Evolutionary conservation across 306 rosid genomes (phyloP).

Genomic region (Coriaria nepalensis): DNA sequence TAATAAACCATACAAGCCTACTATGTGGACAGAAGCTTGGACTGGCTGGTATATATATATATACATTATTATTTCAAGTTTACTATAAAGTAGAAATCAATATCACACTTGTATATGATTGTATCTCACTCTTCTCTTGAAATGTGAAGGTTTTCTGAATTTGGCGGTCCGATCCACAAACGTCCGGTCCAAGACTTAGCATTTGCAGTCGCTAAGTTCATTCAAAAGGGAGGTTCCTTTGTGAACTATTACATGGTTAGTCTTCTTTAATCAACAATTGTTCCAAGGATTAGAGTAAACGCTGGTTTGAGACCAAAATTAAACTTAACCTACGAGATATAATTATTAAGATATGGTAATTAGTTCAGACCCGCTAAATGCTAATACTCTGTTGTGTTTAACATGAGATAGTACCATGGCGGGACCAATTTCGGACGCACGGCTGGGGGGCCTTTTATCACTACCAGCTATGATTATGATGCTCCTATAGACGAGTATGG

Average conservation of each 20-base stretch:
- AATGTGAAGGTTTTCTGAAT: conserved; percentile 71
- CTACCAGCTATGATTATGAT: conserved; percentile 95
- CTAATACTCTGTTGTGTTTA: background rate
- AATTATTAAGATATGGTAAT: no score
- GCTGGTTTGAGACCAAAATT: no score
- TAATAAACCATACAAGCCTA: conserved; percentile 79
- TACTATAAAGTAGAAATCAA: background rate
- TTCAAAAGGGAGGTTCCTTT: conserved; percentile 88
- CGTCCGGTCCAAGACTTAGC: conserved; percentile 97
- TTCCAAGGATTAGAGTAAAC: conserved; percentile 1
- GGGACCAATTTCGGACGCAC: conserved; percentile 98
- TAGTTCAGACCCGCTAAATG: background rate
- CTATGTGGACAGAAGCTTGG: conserved; percentile 98
- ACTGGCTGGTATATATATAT: conserved; percentile 73
- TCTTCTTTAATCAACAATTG: conserved; percentile 5
- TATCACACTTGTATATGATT: background rate
- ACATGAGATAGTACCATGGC: conserved; percentile 67
- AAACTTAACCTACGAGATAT: no score
- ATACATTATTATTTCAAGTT: no score
- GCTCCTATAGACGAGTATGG: conserved; percentile 98
- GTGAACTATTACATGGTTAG: conserved; percentile 91
- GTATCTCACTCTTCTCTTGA: conserved; percentile 10
- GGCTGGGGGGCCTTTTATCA: conserved; percentile 94
- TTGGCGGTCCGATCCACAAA: conserved; percentile 71
- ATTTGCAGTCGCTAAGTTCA: conserved; percentile 67